These are phyloP conservation scores for Lachnellula subtilissima DNA, from an alignment of 2,329 filamentous ascomycete species.

Conservation along the genomic window DNA sequence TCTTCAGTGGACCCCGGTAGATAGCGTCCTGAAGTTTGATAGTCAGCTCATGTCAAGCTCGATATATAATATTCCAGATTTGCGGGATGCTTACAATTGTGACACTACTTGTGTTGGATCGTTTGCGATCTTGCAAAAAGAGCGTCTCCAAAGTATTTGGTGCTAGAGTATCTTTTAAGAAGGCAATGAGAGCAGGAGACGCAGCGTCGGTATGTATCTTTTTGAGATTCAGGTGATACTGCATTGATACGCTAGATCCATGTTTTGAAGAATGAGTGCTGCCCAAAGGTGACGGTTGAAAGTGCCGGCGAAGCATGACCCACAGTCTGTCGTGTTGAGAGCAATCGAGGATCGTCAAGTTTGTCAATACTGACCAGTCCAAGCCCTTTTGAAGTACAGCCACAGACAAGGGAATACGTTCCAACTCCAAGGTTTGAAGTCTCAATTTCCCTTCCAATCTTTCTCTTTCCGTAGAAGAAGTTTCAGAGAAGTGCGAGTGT, in stretches of 20 bases:
- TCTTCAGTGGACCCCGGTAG: conserved; percentile 63
- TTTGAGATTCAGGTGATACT: conserved; percentile 64
- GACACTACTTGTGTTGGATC: conserved; percentile 48
- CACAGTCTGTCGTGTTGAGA: conserved; percentile 69
- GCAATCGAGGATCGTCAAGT: conserved; percentile 69
- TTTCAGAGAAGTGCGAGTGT: conserved; percentile 24
- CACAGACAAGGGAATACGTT: conserved; percentile 69
- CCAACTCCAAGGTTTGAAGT: conserved; percentile 69
- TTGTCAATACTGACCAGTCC: conserved; percentile 70
- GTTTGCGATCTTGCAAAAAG: conserved; percentile 65
- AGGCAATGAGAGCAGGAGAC: conserved; percentile 63
- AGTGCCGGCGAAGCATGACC: conserved; percentile 64
- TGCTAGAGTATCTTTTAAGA: conserved; percentile 71
- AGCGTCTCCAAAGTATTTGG: conserved; percentile 76
- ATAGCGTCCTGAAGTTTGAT: conserved; percentile 50
- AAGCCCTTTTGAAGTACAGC: conserved; percentile 64
- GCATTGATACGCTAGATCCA: conserved; percentile 33
- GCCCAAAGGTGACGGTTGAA: conserved; percentile 39
- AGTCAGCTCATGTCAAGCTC: conserved; percentile 4
- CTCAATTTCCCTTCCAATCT: conserved; percentile 54
- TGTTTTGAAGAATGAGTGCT: conserved; percentile 25
- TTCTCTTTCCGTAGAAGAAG: conserved; percentile 30
- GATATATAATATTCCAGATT: neutral
- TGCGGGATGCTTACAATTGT: conserved; percentile 40
- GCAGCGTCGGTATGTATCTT: conserved; percentile 71